These are phyloP conservation scores for Elsinoe ampelina DNA, from an alignment of 2,329 filamentous ascomycete species.

Conservation along the genomic window DNA sequence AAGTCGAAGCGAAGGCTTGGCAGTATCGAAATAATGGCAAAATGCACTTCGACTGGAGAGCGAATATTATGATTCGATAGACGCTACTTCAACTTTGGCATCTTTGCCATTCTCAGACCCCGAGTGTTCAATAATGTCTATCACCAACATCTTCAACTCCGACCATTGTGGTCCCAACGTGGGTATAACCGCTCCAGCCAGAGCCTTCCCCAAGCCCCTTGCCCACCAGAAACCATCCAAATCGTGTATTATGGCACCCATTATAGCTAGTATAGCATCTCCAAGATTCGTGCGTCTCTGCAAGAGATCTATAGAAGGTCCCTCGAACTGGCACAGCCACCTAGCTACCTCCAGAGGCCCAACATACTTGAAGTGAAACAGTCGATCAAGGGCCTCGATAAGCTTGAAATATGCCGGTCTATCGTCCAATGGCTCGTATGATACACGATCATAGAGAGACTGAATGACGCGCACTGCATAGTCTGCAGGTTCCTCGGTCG, in stretches of 20 bases:
- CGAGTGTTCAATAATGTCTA: neutral
- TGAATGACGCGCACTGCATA: neutral
- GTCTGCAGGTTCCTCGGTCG: neutral
- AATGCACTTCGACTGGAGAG: too few relatives aligned
- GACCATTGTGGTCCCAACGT: neutral
- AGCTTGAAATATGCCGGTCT: neutral
- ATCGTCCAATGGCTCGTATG: neutral
- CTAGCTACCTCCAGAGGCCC: neutral
- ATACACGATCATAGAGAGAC: neutral
- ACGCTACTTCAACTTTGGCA: too few relatives aligned
- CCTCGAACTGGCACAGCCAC: conserved; percentile 1
- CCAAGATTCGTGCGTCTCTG: neutral
- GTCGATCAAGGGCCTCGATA: neutral
- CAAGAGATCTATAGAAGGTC: neutral
- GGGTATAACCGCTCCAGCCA: neutral
- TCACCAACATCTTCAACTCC: neutral
- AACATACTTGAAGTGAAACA: neutral
- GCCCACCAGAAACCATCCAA: conserved; percentile 1
- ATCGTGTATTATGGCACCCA: neutral
- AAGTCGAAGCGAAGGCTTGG: neutral
- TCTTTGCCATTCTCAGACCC: neutral
- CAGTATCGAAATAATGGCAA: neutral
- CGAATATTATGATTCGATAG: too few relatives aligned
- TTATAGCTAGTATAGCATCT: neutral
- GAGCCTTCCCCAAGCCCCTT: neutral